Base-by-base conservation (phyloP, 2,329 filamentous ascomycete species). In the Cyclaneusma minus region DNA sequence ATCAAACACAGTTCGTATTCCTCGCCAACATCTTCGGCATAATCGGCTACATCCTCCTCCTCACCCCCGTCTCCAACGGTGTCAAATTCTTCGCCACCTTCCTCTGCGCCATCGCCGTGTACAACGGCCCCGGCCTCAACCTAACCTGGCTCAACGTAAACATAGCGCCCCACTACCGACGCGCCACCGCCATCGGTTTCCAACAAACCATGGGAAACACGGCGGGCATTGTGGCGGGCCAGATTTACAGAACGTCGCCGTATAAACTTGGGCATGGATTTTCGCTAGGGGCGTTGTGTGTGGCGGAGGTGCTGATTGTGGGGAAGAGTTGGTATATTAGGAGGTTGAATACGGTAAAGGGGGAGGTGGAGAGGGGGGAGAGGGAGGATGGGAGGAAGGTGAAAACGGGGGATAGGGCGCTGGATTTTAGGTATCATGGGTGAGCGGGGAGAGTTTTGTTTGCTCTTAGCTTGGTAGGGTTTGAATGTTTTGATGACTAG, bases 1-100 rank as follows among this genome's bases (percentile, higher is more conserved):
- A n/a, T n/a, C n/a, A n/a, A n/a, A n/a, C 7, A 3, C 28, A 52
- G 41, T 50, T 50, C 25, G 36, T 56, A 4, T 38, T 54, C 15
- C 29, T 37, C 0, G 42, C 48, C 10, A 54, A 55, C 20, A 31
- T 60, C 7, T 53, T 61, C 16, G 58, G 55, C 3, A 52, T 64
- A 13, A 35, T 60, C 8, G 62, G 62, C 2, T 64, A 64, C 33
- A 52, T 61, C 10, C 36, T 66, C 16, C 51, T 64, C 4, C 39
- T 66, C 3, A 44, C 49, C 18, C 13, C 17, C 22, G 13, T 16
- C 14, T 8, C 13, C 13, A 9, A 13, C 12, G 55, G 56, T 1
- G 54, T 62, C 24, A 51, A 57, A 29, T 65, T 58, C 43, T 60
- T 64, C 29, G 58, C 53, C 3, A 59, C 55, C 1, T 65, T 58